Evolutionary conservation across 2,329 filamentous ascomycete genomes (phyloP), one percentile per base, ranked within the genome.

Genomic region (Penicillium sp.): DNA sequence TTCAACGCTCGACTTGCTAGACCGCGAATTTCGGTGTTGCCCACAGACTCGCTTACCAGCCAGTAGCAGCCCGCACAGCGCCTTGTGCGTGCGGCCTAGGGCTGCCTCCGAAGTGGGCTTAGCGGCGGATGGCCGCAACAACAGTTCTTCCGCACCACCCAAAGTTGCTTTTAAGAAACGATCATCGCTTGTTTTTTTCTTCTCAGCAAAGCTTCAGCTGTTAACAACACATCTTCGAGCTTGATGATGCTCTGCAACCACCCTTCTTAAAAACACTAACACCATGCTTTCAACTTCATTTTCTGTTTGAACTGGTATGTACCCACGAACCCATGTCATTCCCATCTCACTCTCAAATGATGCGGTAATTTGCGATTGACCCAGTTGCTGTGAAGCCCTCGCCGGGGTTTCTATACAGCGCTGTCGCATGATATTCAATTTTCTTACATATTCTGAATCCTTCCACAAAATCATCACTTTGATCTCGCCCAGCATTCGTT

Each of bases 281-380:
- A 56, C 21, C 11, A 23, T 8, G 26, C 5, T 17, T 58, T 53
- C 59, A 59, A 55, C 44, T 9, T 17, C 11, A 29, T 29, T 48
- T 15, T 41, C n/a, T 46, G 44, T 26, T 4, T 29, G 23, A 23
- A 69, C 57, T 66, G 66, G 69, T 74, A 74, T 60, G 73, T 66
- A 64, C 71, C 49, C 29, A 29, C 47, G 9, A 30, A 21, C 47
- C 54, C 35, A 57, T 60, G 52, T 61, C 58, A 65, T 63, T 48
- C 38, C 9, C 35, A 41, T 31, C 26, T 56, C 58, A 46, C 62
- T 62, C 66, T 73, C 62, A 71, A 63, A 90, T 91, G 93, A 97
- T 96, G 93, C 90, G 84, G 91, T 92, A 97, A 97, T 97, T 97
- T 97, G 93, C 93, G 93, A 94, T 94, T 96, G 93, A 97, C 90